phyloP scores from a whole-genome alignment of 192 early-diverging fungal genomes.

The Coemansia sp. region DNA sequence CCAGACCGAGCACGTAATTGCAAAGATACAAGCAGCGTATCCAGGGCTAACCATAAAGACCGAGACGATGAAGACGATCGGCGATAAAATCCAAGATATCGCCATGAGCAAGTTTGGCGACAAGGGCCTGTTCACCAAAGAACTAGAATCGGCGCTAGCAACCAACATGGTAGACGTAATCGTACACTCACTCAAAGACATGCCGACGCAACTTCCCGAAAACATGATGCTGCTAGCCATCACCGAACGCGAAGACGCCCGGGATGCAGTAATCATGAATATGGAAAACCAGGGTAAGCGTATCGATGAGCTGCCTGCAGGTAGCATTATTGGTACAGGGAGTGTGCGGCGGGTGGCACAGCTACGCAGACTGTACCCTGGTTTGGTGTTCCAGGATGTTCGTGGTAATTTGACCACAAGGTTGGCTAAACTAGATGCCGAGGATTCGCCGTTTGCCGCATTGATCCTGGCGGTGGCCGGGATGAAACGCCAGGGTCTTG shows the following conservation, averaged over 20 bases:
- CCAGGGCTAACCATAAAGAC: slow-evolving; percentile 57
- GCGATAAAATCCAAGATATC: slow-evolving; percentile 81
- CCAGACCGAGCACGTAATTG: slow-evolving; percentile 76
- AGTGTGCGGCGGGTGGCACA: slow-evolving; percentile 88
- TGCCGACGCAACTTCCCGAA: slow-evolving; percentile 81
- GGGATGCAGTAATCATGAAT: slow-evolving; percentile 81
- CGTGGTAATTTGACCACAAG: slow-evolving; percentile 86
- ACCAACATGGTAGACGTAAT: slow-evolving; percentile 74
- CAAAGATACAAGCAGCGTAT: slow-evolving; percentile 53
- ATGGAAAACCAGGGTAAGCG: slow-evolving; percentile 30
- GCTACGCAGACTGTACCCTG: slow-evolving; percentile 74
- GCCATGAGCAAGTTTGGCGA: slow-evolving; percentile 89
- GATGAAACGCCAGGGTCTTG: slow-evolving; percentile 69
- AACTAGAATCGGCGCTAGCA: slow-evolving; percentile 79
- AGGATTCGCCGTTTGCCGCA: slow-evolving; percentile 66
- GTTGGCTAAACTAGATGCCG: slow-evolving; percentile 78
- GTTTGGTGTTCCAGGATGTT: slow-evolving; percentile 76
- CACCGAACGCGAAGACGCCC: slow-evolving; percentile 84
- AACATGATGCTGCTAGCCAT: slow-evolving; percentile 85
- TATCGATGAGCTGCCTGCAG: slow-evolving; percentile 68
- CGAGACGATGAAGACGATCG: slow-evolving; percentile 67
- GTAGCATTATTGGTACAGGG: slow-evolving; percentile 84
- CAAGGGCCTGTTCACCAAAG: slow-evolving; percentile 89
- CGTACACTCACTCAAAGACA: slow-evolving; percentile 94
- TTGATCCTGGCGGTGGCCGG: slow-evolving; percentile 89